Conservation (phyloP, 768 basidiomycete species). For the Leccinellum luteum region DNA sequence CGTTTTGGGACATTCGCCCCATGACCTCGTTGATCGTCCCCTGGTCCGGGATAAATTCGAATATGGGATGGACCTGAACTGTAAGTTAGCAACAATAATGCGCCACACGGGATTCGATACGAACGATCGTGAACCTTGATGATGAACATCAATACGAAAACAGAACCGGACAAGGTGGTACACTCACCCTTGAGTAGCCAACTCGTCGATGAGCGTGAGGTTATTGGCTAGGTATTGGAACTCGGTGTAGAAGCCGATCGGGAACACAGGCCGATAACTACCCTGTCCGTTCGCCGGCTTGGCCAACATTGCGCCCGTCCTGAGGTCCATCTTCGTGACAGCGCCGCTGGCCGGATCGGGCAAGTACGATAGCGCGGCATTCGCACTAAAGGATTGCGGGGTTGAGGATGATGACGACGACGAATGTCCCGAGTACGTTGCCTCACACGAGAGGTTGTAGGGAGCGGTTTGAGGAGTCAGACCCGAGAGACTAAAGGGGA, state of each 20-base stretch:
- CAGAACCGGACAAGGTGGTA: slow-evolving; percentile 3
- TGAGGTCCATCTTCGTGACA: slow-evolving; percentile 59
- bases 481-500: slow-evolving; percentile 46
- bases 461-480: slow-evolving; percentile 40
- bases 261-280: slow-evolving; percentile 49
- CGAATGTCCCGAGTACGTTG: slow-evolving; percentile 27
- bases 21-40: slow-evolving; percentile 46
- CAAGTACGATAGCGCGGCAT: slow-evolving; percentile 45
- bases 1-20: slow-evolving; percentile 66
- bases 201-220: slow-evolving; percentile 28
- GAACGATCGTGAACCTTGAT: slow-evolving; percentile 27
- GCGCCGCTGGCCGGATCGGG: slow-evolving; percentile 46
- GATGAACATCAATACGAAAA: neutral
- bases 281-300: slow-evolving; percentile 47
- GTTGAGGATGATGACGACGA: slow-evolving; percentile 31
- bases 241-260: slow-evolving; percentile 44
- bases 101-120: slow-evolving; percentile 5
- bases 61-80: slow-evolving; percentile 63
- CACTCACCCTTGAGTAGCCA: slow-evolving; percentile 29
- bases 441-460: slow-evolving; percentile 31
- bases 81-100: slow-evolving; percentile 6
- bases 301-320: slow-evolving; percentile 54
- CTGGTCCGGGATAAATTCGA: slow-evolving; percentile 55
- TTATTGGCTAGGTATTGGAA: slow-evolving; percentile 30
- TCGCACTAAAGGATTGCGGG: slow-evolving; percentile 41